A percentile compares a stretch with the other conserved stretches of the same genome.
These are phyloP conservation scores for Musa balbisiana DNA, from an alignment of 202 grass and related monocot species.

Conservation along the genomic window DNA sequence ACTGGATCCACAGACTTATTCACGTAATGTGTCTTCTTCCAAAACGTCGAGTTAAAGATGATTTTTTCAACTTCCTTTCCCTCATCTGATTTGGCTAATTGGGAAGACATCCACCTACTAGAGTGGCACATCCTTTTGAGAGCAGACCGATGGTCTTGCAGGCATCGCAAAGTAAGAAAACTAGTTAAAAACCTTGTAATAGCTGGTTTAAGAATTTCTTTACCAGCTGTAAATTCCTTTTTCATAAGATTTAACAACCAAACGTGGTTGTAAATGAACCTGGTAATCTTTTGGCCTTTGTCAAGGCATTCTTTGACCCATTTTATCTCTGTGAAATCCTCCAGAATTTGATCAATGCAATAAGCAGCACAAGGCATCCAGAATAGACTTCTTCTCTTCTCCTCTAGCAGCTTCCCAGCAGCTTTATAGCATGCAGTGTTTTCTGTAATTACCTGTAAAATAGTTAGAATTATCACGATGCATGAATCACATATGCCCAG, in stretches of 20 bases:
- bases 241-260: conserved; percentile 28
- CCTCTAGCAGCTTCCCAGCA: conserved; percentile 22
- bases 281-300: conserved; percentile 24
- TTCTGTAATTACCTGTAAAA: conserved; percentile 27
- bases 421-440: conserved; percentile 20
- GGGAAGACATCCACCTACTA: conserved; percentile 17
- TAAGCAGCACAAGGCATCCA: conserved; percentile 24
- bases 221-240: conserved; percentile 27
- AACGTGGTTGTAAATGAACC: conserved; percentile 25
- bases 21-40: conserved; percentile 29
- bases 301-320: conserved; percentile 24
- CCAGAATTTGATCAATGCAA: conserved; percentile 24
- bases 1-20: conserved; percentile 20
- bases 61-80: conserved; percentile 26
- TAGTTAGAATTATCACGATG: neutral
- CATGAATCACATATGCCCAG: neutral
- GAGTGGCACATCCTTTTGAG: conserved; percentile 26
- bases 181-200: conserved; percentile 10
- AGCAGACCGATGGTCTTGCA: conserved; percentile 22
- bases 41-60: conserved; percentile 17
- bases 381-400: conserved; percentile 25
- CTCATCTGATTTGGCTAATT: conserved; percentile 28
- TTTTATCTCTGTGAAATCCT: conserved; percentile 22
- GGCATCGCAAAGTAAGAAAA: conserved; percentile 20
- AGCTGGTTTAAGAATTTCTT: conserved; percentile 22